These are phyloP conservation scores for Chrysoporthe puriensis DNA, from an alignment of 2,329 filamentous ascomycete genomes.

Conservation along the genomic window DNA sequence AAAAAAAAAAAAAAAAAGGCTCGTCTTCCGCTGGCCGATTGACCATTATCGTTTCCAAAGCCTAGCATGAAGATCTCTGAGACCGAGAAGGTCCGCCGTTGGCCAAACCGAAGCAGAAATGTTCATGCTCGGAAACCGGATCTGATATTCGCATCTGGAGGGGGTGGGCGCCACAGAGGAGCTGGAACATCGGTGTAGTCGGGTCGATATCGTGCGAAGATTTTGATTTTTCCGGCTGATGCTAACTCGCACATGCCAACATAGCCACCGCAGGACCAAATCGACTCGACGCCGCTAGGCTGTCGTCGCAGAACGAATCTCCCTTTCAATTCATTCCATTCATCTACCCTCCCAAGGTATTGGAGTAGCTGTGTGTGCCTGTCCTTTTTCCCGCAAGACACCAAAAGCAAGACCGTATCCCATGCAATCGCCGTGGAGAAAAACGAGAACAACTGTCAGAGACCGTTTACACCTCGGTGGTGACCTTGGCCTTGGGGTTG, in stretches of 20 bases:
- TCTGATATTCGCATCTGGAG: background rate
- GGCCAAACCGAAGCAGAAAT: background rate
- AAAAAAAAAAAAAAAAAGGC: background rate
- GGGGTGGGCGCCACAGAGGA: background rate
- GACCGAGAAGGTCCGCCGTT: background rate
- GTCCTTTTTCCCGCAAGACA: constrained; percentile 30
- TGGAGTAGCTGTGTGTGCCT: constrained; percentile 26
- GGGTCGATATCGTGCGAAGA: constrained; percentile 20
- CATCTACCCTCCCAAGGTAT: constrained; percentile 23
- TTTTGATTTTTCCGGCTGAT: constrained; percentile 29
- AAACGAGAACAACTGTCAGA: constrained; percentile 25
- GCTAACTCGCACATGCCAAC: constrained; percentile 30
- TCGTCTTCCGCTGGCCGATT: background rate
- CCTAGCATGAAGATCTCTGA: background rate
- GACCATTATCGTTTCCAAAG: background rate
- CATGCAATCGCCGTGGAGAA: constrained; percentile 31
- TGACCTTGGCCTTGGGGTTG: constrained; percentile 98
- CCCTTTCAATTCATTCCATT: constrained; percentile 25
- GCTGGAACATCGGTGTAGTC: background rate
- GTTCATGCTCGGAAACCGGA: background rate
- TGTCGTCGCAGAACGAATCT: constrained; percentile 22
- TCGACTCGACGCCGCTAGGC: constrained; percentile 27
- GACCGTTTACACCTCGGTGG: constrained; percentile 77
- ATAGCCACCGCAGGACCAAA: constrained; percentile 28
- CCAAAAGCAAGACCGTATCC: constrained; percentile 33